phyloP scores from a whole-genome alignment of 2,329 filamentous ascomycete species.

The Dactylella cylindrospora region DNA sequence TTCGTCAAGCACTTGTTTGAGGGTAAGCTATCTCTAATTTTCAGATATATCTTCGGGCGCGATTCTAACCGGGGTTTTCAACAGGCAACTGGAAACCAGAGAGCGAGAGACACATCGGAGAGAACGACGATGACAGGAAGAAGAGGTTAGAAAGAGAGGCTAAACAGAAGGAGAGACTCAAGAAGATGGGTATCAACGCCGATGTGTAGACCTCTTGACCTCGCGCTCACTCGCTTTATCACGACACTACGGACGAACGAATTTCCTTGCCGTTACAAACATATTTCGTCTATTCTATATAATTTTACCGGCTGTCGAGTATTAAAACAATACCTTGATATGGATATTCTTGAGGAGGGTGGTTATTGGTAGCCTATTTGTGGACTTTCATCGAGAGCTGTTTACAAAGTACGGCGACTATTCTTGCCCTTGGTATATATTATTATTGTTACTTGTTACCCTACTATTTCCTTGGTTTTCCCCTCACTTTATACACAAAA shows the following conservation, averaged over 20 bases:
- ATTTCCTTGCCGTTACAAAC: no score
- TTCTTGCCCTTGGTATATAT: no score
- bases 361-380: no score
- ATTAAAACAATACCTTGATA: no score
- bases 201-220: neutral
- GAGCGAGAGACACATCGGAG: conserved; percentile 68
- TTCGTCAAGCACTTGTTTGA: conserved; percentile 97
- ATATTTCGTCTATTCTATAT: neutral
- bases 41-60: neutral
- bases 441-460: no score
- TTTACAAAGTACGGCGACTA: no score
- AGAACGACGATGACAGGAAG: conserved; percentile 49
- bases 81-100: conserved; percentile 76
- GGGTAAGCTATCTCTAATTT: conserved; percentile 55
- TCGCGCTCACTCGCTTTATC: neutral
- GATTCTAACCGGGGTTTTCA: neutral
- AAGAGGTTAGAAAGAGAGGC: conserved; percentile 13
- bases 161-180: conserved; percentile 9
- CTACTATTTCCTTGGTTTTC: no score
- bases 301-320: no score
- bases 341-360: no score
- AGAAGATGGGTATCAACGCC: conserved; percentile 26
- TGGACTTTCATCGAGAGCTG: no score
- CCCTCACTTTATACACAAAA: no score
- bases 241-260: conserved; percentile 18